A percentile compares a stretch with the other conserved stretches of the same genome.
phyloP scores from a whole-genome alignment of 371 early-diverging fungal species.

The Mortierella sp. region DNA sequence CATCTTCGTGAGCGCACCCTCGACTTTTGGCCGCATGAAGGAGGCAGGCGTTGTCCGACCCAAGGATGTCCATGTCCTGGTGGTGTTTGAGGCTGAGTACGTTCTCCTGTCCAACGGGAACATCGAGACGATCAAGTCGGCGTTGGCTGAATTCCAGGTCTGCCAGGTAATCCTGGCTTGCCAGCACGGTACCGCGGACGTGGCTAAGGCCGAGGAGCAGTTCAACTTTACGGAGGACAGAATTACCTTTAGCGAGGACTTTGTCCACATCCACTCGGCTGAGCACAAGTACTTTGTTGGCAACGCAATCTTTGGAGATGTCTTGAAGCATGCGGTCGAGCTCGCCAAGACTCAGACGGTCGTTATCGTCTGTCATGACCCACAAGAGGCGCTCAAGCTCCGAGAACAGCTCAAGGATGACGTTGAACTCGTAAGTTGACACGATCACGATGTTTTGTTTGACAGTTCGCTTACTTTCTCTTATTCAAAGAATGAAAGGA shows the following conservation, averaged over 20 bases:
- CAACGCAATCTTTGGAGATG: neutral
- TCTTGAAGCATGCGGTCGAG: constrained; percentile 21
- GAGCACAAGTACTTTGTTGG: constrained; percentile 27
- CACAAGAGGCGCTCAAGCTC: constrained; percentile 7
- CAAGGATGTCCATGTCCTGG: constrained; percentile 17
- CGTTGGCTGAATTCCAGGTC: constrained; percentile 6
- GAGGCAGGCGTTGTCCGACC: constrained; percentile 14
- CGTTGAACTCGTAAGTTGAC: constrained; percentile 24
- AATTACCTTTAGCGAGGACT: constrained; percentile 33
- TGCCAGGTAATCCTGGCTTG: constrained; percentile 42
- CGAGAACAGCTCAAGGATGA: constrained; percentile 16
- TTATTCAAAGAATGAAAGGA: neutral
- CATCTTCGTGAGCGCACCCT: constrained; percentile 30
- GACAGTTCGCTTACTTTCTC: neutral
- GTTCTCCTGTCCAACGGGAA: constrained; percentile 8
- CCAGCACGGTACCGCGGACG: constrained; percentile 28
- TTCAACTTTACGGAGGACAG: constrained; percentile 22
- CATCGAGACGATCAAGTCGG: constrained; percentile 9
- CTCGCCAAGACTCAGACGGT: constrained; percentile 23
- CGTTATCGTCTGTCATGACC: constrained; percentile 37
- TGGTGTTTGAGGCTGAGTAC: constrained; percentile 52
- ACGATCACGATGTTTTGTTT: neutral
- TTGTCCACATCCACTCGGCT: constrained; percentile 18
- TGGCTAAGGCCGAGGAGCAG: constrained; percentile 14
- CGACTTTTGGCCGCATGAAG: constrained; percentile 21